A percentile compares a stretch with the other conserved stretches of the same genome.
phyloP scores from a whole-genome alignment of 164 flowering plant species.

The Nymphaea colorata region DNA sequence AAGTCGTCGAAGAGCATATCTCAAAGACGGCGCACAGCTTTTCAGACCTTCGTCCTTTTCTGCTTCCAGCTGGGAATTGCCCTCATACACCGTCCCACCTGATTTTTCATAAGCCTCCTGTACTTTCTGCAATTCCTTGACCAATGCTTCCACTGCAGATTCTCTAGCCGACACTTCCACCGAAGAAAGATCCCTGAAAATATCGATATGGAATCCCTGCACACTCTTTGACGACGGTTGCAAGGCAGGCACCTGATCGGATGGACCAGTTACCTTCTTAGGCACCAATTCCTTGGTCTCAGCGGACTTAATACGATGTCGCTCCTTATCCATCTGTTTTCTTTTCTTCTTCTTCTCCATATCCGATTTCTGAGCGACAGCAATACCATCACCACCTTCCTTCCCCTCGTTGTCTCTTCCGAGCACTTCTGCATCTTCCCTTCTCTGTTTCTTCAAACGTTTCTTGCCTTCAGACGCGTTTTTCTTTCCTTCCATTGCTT shows the following conservation, averaged over 20 bases:
- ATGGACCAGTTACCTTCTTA: constrained; percentile 2
- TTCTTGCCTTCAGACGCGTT: constrained; percentile 3
- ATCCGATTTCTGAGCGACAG: neutral
- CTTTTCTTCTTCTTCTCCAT: constrained; percentile 34
- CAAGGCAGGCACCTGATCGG: constrained; percentile 3
- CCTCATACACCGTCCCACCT: constrained; percentile 29
- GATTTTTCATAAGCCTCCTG: constrained; percentile 52
- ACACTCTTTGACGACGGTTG: constrained; percentile 7
- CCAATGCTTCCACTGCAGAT: constrained; percentile 55
- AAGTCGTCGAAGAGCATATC: constrained; percentile 86
- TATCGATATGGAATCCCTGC: constrained; percentile 64
- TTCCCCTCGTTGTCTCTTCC: neutral
- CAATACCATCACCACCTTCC: neutral
- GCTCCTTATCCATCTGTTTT: constrained; percentile 51
- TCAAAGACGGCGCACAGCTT: constrained; percentile 64
- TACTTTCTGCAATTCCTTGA: constrained; percentile 42
- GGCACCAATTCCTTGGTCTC: constrained; percentile 9
- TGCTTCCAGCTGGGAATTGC: constrained; percentile 55
- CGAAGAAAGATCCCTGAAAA: constrained; percentile 58
- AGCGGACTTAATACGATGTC: constrained; percentile 14
- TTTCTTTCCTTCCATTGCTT: constrained; percentile 12
- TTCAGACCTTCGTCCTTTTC: constrained; percentile 81
- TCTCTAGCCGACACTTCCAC: constrained; percentile 45
- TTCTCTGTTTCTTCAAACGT: neutral
- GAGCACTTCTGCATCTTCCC: neutral